phyloP scores from a whole-genome alignment of 176 grass and related monocot species.

The Carex myosuroides region DNA sequence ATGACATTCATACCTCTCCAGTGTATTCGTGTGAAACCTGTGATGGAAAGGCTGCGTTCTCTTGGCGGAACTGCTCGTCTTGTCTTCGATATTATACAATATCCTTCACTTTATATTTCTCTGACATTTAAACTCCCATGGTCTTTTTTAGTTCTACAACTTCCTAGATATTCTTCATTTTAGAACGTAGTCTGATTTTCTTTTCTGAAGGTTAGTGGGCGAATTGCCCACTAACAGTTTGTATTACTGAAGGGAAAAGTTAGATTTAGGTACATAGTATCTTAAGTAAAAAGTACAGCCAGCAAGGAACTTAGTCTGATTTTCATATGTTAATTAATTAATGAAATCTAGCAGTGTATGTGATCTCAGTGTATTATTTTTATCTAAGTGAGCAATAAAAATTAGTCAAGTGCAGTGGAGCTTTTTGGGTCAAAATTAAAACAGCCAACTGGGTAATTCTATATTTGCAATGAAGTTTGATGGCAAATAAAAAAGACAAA shows the following conservation, averaged over 20 bases:
- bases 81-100: slow-evolving; percentile 98
- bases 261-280: too few relatives aligned
- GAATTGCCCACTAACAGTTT: too few relatives aligned
- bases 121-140: not conserved
- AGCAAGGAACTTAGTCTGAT: too few relatives aligned
- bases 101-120: slow-evolving; percentile 44
- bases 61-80: slow-evolving; percentile 83
- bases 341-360: not conserved
- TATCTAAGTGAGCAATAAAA: not conserved
- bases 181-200: not conserved
- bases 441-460: not conserved
- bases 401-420: not conserved
- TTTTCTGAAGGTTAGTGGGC: too few relatives aligned
- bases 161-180: not conserved
- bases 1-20: slow-evolving; percentile 98
- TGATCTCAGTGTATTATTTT: not conserved
- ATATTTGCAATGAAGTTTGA: not conserved
- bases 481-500: too few relatives aligned
- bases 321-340: not conserved
- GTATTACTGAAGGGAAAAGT: too few relatives aligned
- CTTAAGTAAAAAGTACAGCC: too few relatives aligned
- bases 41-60: slow-evolving; percentile 81
- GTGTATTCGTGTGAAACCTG: slow-evolving; percentile 80
- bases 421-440: not conserved
- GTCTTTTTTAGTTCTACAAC: not conserved